These are phyloP conservation scores for Nicotiana benthamiana DNA, from an alignment of 257 asterid genomes.

Conservation along the genomic window DNA sequence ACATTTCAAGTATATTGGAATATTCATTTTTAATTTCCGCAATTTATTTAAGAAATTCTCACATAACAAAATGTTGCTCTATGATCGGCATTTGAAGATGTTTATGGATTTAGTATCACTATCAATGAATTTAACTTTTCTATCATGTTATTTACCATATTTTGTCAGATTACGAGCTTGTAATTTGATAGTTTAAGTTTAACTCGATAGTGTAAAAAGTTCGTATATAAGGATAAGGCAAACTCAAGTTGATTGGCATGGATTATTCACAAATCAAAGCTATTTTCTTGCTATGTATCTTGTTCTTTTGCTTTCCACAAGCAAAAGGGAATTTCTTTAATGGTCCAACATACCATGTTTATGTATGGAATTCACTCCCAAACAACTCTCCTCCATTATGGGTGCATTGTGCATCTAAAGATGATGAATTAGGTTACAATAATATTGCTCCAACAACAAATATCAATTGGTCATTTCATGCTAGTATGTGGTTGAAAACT, in stretches of 20 bases:
- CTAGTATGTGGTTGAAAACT: background rate
- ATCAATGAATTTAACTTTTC: background rate
- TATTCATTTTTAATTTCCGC: no score
- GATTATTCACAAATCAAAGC: background rate
- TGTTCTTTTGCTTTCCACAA: background rate
- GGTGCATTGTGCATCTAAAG: conserved; percentile 1
- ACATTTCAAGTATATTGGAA: no score
- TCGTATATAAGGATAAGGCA: background rate
- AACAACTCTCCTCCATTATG: background rate
- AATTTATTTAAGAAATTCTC: background rate
- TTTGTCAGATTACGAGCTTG: no score
- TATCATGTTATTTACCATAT: background rate
- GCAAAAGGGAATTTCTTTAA: background rate
- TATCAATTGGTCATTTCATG: background rate
- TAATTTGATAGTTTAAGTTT: no score
- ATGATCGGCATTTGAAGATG: background rate
- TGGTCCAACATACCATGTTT: background rate
- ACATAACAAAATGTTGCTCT: background rate
- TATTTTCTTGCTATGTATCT: background rate
- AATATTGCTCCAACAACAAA: background rate
- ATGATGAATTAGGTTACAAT: background rate
- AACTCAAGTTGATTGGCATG: background rate
- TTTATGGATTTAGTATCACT: background rate
- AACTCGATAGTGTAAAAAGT: background rate
- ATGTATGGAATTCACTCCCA: background rate